Conservation (phyloP, 257 asterid genomes). For the Cordia subcordata region DNA sequence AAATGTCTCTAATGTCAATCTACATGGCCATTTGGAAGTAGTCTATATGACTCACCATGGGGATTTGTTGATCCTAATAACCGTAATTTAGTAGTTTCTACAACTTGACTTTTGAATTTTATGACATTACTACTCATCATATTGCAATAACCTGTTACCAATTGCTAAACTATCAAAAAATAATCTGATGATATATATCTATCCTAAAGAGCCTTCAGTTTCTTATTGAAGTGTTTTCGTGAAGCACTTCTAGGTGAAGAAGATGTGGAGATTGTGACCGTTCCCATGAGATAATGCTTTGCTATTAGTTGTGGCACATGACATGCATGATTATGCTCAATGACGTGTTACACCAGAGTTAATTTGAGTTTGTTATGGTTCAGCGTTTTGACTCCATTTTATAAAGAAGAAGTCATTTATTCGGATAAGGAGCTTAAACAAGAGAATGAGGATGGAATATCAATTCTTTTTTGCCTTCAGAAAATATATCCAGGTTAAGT, state of each 20-base stretch:
- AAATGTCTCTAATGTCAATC: too few species aligned
- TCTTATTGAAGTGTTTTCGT: too few species aligned
- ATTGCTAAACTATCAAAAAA: too few species aligned
- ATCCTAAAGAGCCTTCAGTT: background rate
- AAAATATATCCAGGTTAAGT: constrained; percentile 85
- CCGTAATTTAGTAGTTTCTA: too few species aligned
- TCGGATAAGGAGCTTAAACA: constrained; percentile 78
- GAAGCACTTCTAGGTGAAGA: background rate
- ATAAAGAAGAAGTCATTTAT: constrained; percentile 79
- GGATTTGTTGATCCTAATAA: too few species aligned
- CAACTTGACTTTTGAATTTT: too few species aligned
- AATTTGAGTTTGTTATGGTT: constrained; percentile 18
- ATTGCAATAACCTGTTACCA: too few species aligned
- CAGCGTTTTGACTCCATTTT: constrained; percentile 96
- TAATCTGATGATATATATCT: background rate
- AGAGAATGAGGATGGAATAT: constrained; percentile 93
- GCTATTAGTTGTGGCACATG: background rate
- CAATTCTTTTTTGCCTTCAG: constrained; percentile 87
- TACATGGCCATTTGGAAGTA: too few species aligned
- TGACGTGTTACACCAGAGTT: background rate
- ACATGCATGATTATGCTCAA: background rate
- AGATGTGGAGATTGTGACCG: background rate
- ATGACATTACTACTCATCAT: too few species aligned
- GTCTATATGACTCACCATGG: too few species aligned
- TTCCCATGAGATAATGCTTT: background rate